Percentiles rank a stretch among this genome's conserved stretches.
Evolutionary conservation across 768 basidiomycete genomes (phyloP).

Genomic region (Daedalea quercina): DNA sequence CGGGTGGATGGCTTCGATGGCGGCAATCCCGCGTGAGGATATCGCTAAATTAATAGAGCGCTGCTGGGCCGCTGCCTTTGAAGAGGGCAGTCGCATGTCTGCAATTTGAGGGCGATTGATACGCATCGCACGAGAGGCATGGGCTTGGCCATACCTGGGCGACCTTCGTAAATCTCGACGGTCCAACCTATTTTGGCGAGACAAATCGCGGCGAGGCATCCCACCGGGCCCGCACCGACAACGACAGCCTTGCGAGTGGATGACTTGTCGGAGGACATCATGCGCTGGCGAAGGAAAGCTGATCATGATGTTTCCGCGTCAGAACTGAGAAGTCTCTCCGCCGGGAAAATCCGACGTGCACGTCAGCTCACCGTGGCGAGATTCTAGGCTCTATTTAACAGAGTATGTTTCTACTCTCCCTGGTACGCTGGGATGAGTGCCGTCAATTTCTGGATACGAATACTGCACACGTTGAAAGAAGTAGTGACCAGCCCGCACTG

Average conservation of each 20-base stretch:
- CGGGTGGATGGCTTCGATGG: constrained; percentile 75
- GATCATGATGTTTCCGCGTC: not conserved
- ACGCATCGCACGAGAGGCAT: constrained; percentile 7
- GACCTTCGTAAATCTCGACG: constrained; percentile 74
- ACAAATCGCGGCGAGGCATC: constrained; percentile 82
- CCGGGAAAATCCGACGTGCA: too few relatives aligned
- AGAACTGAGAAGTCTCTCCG: too few relatives aligned
- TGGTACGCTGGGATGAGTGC: too few relatives aligned
- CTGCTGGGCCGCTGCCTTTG: constrained; percentile 58
- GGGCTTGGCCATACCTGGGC: constrained; percentile 50
- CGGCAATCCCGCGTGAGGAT: constrained; percentile 87
- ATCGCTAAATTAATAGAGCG: constrained; percentile 96
- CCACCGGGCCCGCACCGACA: constrained; percentile 91
- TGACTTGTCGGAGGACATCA: not conserved
- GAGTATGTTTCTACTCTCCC: too few relatives aligned
- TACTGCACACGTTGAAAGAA: too few relatives aligned
- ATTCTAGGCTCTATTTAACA: too few relatives aligned
- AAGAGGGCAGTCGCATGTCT: constrained; percentile 74
- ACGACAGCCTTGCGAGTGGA: constrained; percentile 45
- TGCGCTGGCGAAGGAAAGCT: not conserved
- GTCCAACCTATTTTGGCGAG: constrained; percentile 84
- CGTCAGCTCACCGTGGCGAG: too few relatives aligned
- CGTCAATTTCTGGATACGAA: too few relatives aligned
- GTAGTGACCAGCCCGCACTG: too few relatives aligned
- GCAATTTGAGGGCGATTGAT: constrained; percentile 11